Evolutionary conservation across 768 basidiomycete genomes (phyloP), one percentile per base, ranked within the genome.

Genomic region (Myochromella boudieri): DNA sequence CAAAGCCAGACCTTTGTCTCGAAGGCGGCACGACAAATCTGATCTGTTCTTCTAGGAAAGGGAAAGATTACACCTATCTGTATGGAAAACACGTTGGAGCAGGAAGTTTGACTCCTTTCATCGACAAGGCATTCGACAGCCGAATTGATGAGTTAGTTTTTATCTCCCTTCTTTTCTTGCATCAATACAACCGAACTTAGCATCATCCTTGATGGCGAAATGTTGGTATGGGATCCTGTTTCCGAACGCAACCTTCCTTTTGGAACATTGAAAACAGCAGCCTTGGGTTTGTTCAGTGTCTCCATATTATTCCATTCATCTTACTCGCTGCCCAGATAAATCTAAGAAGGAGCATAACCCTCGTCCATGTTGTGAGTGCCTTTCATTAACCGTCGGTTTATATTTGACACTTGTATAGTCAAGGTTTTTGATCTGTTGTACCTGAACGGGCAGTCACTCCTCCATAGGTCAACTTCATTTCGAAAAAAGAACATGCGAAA

Each of bases 191-290:
- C 26, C 25, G 6, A 42, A 6, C 6, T 4, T 15, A 97, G 95
- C 40, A 86, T 95, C 56, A 91, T 98, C 37, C 66, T 99, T 11
- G 97, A 99, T 56, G 97, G 97, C 0, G 97, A 99, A 64, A 98
- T 99, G 95, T 71, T 99, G 25, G 95, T 97, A 2, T 98, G 90
- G 89, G 97, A 98, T 65, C 95, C 95, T 0, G 74, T 87, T 3
- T 84, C 91, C 1, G 85, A 87, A 57, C 82, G 90, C 17, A 90
- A 91, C 59, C 70, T 97, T 15, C 91, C 95, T 0, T 98, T 99
- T 52, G 97, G 97, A 1, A 89, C 84, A 0, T 70, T 99, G 40
- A 99, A 99, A 67, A 91, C 93, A 0, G 92, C 93, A 33, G 95
- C 95, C 0, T 70, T 87, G 12, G 89, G 91, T 92, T 48, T 32